Evolutionary conservation across 1,284 basidiomycete genomes (phyloP), one percentile per base, ranked within the genome.

Genomic region (Termitomyces sp.): DNA sequence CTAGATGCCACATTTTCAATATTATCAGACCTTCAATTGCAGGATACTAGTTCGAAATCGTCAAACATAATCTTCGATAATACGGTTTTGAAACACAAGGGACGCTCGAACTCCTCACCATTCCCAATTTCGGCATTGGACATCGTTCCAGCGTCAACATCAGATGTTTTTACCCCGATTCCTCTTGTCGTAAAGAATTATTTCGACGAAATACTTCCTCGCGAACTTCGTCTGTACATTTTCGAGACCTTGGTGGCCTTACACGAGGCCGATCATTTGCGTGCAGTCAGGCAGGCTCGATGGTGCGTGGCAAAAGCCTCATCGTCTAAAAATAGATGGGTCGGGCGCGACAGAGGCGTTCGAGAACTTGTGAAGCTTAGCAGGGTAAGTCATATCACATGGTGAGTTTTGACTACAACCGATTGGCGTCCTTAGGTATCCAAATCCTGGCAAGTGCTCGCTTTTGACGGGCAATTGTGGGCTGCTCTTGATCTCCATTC

Each of bases 391-490:
- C 34, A 26, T 21, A 24, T 5, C 1, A 46, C 9, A 26, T 45
- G 17, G 39, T 60, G 66, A 49, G 17, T 13, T 48, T 44, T 13
- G 15, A 28, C 6, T 10, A 24, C 26, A 42, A 41, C 36, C 51
- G 17, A 64, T 31, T 31, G 38, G 3, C 8, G 28, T 50, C 6
- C 5, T 53, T 58, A 95, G 90, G 92, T 97, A 1, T 95, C 88
- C 17, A 88, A 82, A 65, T 66, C 76, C 3, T 98, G 94, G 93
- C 83, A 81, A 51, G 67, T 73, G 5, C 82, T 95, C 31, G 85
- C 88, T 44, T 84, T 89, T 60, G 94, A 97, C 67, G 94, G 94
- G 7, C 89, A 94, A 66, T 77, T 96, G 15, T 97, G 94, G 94
- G 67, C 75, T 28, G 62, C 78, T 48, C 69, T 92, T 38, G 77